These are phyloP conservation scores for Cunninghamia lanceolata DNA, from an alignment of 75 land plant species.

Conservation along the genomic window DNA sequence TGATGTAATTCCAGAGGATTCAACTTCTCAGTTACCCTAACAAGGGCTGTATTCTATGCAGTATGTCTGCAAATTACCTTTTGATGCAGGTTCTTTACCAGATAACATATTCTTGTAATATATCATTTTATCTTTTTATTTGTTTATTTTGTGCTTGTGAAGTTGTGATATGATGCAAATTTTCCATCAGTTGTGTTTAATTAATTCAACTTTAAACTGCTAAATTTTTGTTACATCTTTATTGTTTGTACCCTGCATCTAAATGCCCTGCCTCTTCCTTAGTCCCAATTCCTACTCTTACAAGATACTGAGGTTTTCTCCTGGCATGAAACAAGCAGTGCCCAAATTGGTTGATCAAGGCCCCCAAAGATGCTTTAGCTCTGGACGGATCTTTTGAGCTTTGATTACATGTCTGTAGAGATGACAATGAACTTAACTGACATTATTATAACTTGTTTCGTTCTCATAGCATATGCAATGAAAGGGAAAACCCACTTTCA, in stretches of 20 bases:
- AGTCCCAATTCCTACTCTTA: not conserved
- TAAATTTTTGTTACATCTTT: not conserved
- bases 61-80: not conserved
- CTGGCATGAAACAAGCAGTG: not conserved
- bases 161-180: not conserved
- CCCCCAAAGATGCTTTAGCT: not conserved
- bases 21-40: not conserved
- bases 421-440: not conserved
- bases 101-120: not conserved
- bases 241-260: not conserved
- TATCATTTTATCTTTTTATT: not conserved
- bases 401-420: not conserved
- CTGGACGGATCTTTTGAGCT: not conserved
- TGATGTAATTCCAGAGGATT: not conserved
- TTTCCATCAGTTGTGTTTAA: not conserved
- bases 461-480: not conserved
- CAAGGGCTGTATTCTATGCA: not conserved
- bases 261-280: not conserved
- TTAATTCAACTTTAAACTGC: not conserved
- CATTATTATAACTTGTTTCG: not conserved
- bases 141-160: not conserved
- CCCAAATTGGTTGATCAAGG: not conserved
- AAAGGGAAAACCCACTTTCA: not conserved
- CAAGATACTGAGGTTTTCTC: not conserved
- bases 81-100: not conserved